Conservation (phyloP, 148 eudicot species). For the Rhododendron molle region DNA sequence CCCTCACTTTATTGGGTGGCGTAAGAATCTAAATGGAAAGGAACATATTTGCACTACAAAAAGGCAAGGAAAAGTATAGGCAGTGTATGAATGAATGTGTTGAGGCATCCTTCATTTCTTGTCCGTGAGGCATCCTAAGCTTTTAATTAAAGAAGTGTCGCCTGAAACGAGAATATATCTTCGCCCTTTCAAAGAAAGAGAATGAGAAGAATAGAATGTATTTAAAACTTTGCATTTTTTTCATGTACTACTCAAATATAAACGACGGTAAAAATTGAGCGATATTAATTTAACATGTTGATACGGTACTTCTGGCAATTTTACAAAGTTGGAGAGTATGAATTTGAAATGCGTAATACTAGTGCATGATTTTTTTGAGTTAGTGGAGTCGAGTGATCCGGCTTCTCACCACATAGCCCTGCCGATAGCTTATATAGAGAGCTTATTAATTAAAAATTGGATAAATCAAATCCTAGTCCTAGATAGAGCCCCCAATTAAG, state of each 20-base stretch:
- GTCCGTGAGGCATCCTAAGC: constrained; percentile 16
- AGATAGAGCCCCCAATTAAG: not conserved
- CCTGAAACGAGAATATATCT: not conserved
- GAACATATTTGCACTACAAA: constrained; percentile 8
- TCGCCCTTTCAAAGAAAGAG: not conserved
- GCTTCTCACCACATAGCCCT: not conserved
- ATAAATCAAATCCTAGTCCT: not conserved
- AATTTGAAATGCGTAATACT: not conserved
- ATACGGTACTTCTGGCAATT: too few species aligned
- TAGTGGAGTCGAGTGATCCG: not conserved
- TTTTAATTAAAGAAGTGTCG: not conserved
- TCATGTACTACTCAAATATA: not conserved
- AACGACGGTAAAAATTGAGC: not conserved
- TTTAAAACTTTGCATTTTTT: not conserved
- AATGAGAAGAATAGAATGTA: not conserved
- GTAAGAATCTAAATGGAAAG: not conserved
- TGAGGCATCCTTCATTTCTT: constrained; percentile 9
- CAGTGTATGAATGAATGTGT: not conserved
- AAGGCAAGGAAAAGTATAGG: not conserved
- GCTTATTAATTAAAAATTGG: not conserved
- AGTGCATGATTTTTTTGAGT: not conserved
- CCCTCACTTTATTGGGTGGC: constrained; percentile 7
- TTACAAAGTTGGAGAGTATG: not conserved
- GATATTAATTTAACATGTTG: too few species aligned
- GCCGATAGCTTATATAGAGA: not conserved